phyloP scores from a whole-genome alignment of 192 early-diverging fungal genomes.

The Coemansia sp. region DNA sequence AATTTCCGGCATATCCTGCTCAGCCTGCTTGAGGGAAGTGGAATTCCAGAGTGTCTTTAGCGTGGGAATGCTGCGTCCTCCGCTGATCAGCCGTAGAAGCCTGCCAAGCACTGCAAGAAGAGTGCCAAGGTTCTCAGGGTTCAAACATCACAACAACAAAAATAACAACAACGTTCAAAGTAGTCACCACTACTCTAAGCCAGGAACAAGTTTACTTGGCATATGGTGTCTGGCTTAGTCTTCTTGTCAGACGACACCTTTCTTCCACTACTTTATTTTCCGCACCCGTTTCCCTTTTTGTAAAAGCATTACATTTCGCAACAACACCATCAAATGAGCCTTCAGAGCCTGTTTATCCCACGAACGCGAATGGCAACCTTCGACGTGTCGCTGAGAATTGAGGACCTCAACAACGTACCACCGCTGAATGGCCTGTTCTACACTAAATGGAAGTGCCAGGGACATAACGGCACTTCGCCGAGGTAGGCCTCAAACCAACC shows the following conservation, averaged over 20 bases:
- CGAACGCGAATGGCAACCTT: constrained; percentile 70
- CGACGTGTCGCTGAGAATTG: constrained; percentile 59
- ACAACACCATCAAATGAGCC: constrained; percentile 25
- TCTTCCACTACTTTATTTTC: neutral
- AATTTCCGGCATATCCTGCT: too few relatives aligned
- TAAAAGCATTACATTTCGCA: neutral
- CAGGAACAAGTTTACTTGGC: too few relatives aligned
- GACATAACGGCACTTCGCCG: constrained; percentile 38
- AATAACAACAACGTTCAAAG: too few relatives aligned
- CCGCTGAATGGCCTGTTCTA: constrained; percentile 77
- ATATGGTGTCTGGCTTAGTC: too few relatives aligned
- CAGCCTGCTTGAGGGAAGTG: too few relatives aligned
- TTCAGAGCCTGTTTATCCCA: constrained; percentile 68
- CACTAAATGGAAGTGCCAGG: constrained; percentile 70
- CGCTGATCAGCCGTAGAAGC: too few relatives aligned
- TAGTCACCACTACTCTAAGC: too few relatives aligned
- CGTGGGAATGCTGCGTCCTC: too few relatives aligned
- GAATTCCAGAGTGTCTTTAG: too few relatives aligned
- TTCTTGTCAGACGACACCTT: neutral
- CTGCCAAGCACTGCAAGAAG: too few relatives aligned
- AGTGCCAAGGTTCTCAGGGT: too few relatives aligned
- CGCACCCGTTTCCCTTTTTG: neutral
- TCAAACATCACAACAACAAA: too few relatives aligned
- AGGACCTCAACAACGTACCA: constrained; percentile 81
- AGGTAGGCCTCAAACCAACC: constrained; percentile 9